Evolutionary conservation across 805 yeast genomes (phyloP).

Genomic region (Ogataea saltuana): DNA sequence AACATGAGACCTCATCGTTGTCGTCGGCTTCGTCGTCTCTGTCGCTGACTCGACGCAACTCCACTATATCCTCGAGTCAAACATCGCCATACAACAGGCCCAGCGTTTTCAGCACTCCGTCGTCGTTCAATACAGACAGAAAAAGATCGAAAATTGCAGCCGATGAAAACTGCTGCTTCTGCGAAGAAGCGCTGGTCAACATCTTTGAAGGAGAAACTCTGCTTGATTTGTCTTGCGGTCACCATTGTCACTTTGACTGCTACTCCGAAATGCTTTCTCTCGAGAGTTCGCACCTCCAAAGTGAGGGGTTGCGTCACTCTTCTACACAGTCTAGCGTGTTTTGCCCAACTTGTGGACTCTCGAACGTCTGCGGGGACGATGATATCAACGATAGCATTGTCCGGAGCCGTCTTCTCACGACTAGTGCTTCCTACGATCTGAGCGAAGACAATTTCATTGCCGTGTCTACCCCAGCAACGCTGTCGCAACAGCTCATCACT

Average conservation of each 20-base stretch:
- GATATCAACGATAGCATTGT: slow-evolving; percentile 19
- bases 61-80: slow-evolving; percentile 16
- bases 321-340: slow-evolving; percentile 8
- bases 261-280: slow-evolving; percentile 32
- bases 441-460: slow-evolving; percentile 13
- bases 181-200: slow-evolving; percentile 43
- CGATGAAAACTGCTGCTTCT: slow-evolving; percentile 40
- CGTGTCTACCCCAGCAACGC: slow-evolving; percentile 17
- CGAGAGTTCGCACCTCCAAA: slow-evolving; percentile 5
- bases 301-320: not conserved
- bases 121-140: slow-evolving; percentile 10
- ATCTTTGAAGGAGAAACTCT: slow-evolving; percentile 45
- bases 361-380: slow-evolving; percentile 18
- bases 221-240: slow-evolving; percentile 44
- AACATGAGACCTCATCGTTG: slow-evolving; percentile 13
- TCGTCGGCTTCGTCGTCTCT: slow-evolving; percentile 17
- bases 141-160: slow-evolving; percentile 11
- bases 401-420: slow-evolving; percentile 14
- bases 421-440: slow-evolving; percentile 6
- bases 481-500: slow-evolving; percentile 9
- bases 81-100: slow-evolving; percentile 20
- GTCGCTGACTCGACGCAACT: slow-evolving; percentile 13
- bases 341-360: slow-evolving; percentile 24
- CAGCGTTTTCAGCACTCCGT: slow-evolving; percentile 10
- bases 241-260: slow-evolving; percentile 47